Conservation (phyloP, 805 yeast species). For the Lipomyces starkeyi region DNA sequence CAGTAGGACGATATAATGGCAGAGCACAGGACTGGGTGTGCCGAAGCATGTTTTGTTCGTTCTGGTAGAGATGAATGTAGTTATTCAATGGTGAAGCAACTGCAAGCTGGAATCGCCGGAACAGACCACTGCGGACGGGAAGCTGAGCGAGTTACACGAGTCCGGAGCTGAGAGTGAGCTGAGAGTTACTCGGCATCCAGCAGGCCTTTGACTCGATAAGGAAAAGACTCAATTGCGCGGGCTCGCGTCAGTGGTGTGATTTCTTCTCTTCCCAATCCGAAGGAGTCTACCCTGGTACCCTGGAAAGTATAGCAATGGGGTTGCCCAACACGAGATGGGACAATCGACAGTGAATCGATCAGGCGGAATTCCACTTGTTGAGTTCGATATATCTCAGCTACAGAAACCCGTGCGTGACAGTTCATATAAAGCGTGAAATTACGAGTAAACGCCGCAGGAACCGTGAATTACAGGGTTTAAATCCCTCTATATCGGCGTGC, state of each 20-base stretch:
- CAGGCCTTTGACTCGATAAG: neutral
- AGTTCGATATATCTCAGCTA: too few species aligned
- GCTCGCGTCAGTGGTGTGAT: neutral
- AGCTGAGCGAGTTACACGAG: neutral
- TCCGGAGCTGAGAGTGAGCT: neutral
- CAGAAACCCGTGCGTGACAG: too few species aligned
- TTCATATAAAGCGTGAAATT: too few species aligned
- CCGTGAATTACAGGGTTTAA: neutral
- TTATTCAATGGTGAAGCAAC: neutral
- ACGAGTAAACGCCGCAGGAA: too few species aligned
- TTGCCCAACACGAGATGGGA: neutral
- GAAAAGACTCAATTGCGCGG: neutral
- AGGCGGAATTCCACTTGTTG: too few species aligned
- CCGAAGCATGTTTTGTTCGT: neutral
- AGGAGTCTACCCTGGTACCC: neutral
- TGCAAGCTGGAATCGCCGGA: too few species aligned
- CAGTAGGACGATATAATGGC: neutral
- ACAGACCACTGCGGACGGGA: neutral
- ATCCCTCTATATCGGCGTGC: neutral
- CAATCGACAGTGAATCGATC: neutral
- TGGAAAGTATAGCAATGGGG: too few species aligned
- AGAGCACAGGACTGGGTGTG: neutral
- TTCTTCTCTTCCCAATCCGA: neutral
- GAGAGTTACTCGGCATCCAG: neutral
- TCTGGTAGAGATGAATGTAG: neutral